Evolutionary conservation across 306 rosid species (phyloP).

Genomic region (Elaeagnus macrophylla): DNA sequence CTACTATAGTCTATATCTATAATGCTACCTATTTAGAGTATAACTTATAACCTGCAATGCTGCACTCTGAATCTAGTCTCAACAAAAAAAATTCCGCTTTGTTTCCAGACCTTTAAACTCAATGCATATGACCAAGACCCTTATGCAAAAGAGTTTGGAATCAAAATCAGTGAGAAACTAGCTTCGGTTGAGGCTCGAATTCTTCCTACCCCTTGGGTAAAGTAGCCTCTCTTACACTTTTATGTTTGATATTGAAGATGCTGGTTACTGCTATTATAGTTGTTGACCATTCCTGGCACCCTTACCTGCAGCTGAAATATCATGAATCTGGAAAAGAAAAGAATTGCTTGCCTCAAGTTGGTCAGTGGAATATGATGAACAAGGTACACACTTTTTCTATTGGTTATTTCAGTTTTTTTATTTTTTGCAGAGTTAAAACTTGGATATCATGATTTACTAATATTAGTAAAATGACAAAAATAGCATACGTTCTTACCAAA

Average conservation of each 20-base stretch:
- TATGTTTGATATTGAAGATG: slow-evolving; percentile 9
- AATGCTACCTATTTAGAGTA: no score
- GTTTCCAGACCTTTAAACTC: slow-evolving; percentile 58
- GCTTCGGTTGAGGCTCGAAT: slow-evolving; percentile 94
- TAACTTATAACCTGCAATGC: background rate
- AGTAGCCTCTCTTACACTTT: slow-evolving; percentile 4
- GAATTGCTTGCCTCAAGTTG: slow-evolving; percentile 95
- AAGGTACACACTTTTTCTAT: slow-evolving; percentile 39
- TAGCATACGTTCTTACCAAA: no score
- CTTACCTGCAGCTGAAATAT: slow-evolving; percentile 68
- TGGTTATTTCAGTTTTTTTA: background rate
- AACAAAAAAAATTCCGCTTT: slow-evolving; percentile 2
- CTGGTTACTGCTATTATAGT: background rate
- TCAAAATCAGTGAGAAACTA: slow-evolving; percentile 75
- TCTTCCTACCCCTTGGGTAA: slow-evolving; percentile 99
- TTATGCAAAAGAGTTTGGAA: slow-evolving; percentile 92
- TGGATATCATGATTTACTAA: no score
- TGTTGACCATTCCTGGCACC: slow-evolving; percentile 8
- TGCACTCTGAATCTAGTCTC: background rate
- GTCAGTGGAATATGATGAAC: slow-evolving; percentile 99
- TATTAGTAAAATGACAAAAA: no score
- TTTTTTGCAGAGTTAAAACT: background rate
- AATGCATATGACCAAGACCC: slow-evolving; percentile 84
- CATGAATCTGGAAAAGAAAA: slow-evolving; percentile 93
- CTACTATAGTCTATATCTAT: no score